Evolutionary conservation across 441 rosid genomes (phyloP).

Genomic region (Isatis lusitanica): DNA sequence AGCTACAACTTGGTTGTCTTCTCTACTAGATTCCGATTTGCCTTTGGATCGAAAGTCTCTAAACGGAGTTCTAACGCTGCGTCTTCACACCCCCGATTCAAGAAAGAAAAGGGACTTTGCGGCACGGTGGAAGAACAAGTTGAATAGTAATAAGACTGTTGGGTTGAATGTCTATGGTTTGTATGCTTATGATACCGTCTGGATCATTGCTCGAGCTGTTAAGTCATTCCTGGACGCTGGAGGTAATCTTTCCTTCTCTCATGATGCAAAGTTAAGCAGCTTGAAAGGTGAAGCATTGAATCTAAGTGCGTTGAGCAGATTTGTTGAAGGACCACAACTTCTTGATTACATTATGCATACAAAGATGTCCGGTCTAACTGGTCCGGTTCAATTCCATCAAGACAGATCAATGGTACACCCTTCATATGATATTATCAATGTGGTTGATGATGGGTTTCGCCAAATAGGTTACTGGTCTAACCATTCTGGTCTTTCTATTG

Average conservation of each 20-base stretch:
- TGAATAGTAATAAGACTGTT: constrained; percentile 50
- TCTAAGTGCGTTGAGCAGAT: constrained; percentile 72
- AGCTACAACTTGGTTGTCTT: constrained; percentile 76
- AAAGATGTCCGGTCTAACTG: constrained; percentile 72
- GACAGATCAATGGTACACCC: constrained; percentile 67
- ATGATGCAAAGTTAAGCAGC: constrained; percentile 48
- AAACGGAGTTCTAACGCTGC: constrained; percentile 72
- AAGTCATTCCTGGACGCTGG: constrained; percentile 62
- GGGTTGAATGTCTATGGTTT: constrained; percentile 78
- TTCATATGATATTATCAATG: constrained; percentile 74
- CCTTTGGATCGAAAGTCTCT: constrained; percentile 41
- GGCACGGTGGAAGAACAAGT: constrained; percentile 57
- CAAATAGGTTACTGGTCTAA: constrained; percentile 91
- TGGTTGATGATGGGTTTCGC: constrained; percentile 41
- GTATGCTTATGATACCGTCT: constrained; percentile 90
- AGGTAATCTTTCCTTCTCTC: constrained; percentile 67
- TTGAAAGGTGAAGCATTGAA: constrained; percentile 56
- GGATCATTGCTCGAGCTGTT: constrained; percentile 82
- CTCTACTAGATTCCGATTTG: constrained; percentile 62
- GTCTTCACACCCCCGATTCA: constrained; percentile 68
- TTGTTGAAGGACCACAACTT: constrained; percentile 63
- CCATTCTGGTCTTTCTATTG: constrained; percentile 71
- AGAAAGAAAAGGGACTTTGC: constrained; percentile 60
- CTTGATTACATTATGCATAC: constrained; percentile 58
- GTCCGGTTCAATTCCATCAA: constrained; percentile 56